A percentile compares a stretch with the other conserved stretches of the same genome.
Conservation (phyloP, 2,329 filamentous ascomycete species). For the Talaromyces sp. region DNA sequence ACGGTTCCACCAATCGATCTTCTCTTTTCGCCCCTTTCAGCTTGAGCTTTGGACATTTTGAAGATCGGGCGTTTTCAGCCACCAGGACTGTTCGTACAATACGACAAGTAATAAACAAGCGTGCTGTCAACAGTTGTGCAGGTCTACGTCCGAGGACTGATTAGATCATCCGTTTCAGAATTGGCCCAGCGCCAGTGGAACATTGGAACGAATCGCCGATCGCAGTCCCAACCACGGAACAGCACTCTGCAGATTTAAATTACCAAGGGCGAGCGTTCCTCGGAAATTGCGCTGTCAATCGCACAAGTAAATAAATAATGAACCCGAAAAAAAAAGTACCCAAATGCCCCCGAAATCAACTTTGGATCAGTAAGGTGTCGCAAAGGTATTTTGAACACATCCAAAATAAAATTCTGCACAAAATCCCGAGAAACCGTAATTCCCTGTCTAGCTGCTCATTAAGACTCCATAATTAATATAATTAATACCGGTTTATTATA, state of each 20-base stretch:
- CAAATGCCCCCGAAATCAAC: neutral
- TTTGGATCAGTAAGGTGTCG: neutral
- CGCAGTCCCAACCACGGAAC: slow-evolving; percentile 11
- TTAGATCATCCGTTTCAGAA: slow-evolving; percentile 12
- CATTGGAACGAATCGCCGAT: slow-evolving; percentile 7
- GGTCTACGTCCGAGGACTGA: neutral
- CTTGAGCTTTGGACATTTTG: neutral
- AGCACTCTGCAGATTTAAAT: neutral
- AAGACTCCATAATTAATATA: neutral
- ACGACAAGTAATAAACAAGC: slow-evolving; percentile 3
- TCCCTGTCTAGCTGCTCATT: neutral
- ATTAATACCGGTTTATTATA: too few species aligned
- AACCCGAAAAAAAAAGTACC: neutral
- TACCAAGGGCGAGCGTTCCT: neutral
- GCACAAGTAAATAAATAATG: neutral
- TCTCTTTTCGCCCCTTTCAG: neutral
- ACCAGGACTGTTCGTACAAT: neutral
- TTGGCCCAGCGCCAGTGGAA: slow-evolving; percentile 8
- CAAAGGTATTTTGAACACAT: neutral
- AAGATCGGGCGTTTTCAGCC: neutral
- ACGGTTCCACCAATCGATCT: slow-evolving; percentile 12
- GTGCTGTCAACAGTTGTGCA: too few species aligned
- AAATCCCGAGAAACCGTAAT: neutral
- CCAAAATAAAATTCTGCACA: neutral
- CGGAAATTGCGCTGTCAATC: neutral